A percentile compares a stretch with the other conserved stretches of the same genome.
Evolutionary conservation across 768 basidiomycete genomes (phyloP).

Genomic region (Lanmaoa rubissima): DNA sequence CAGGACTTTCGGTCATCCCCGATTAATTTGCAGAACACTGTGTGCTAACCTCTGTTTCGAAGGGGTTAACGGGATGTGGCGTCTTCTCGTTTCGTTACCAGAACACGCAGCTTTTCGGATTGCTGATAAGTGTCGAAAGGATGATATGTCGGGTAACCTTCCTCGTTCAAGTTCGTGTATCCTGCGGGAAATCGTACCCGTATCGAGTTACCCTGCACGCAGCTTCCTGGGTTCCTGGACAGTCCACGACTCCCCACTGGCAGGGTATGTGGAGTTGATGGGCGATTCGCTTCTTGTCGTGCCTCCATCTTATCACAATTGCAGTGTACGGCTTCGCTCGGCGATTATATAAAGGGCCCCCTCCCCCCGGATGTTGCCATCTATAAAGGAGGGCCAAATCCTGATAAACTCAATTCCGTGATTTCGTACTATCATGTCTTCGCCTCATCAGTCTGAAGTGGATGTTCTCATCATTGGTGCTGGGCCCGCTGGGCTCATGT

Average conservation of each 20-base stretch:
- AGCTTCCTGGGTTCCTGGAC: not conserved
- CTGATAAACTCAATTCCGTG: not conserved
- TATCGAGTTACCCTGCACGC: not conserved
- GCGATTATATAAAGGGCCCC: constrained; percentile 1
- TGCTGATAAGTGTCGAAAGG: not conserved
- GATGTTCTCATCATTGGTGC: constrained; percentile 44
- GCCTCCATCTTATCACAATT: not conserved
- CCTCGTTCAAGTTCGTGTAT: not conserved
- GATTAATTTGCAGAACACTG: not conserved
- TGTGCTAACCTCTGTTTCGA: too few relatives aligned
- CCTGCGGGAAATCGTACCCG: constrained; percentile 2
- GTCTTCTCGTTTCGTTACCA: not conserved
- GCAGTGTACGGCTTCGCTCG: not conserved
- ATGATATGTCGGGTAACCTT: not conserved
- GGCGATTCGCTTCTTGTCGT: not conserved
- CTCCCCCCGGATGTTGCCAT: not conserved
- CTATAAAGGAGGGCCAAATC: not conserved
- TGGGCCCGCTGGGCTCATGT: constrained; percentile 43
- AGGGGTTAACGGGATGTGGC: too few relatives aligned
- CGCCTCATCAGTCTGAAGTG: constrained; percentile 28
- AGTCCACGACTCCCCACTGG: not conserved
- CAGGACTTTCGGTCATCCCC: not conserved
- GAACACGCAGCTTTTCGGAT: not conserved
- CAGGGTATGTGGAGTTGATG: not conserved
- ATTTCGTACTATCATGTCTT: constrained; percentile 10